Conservation (phyloP, 129 eudicot species). For the Flaveria robusta region DNA sequence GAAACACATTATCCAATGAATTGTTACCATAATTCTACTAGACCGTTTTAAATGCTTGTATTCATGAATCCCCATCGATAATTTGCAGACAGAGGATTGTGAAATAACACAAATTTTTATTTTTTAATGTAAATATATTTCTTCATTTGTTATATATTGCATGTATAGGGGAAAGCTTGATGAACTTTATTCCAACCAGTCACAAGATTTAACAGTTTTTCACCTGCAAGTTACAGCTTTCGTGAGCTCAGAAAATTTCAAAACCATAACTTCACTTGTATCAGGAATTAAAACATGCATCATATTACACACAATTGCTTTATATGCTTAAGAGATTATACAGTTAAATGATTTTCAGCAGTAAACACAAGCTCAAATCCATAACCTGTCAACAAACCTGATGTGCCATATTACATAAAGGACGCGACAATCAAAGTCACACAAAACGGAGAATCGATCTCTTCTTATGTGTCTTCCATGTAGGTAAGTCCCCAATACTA, state of each 20-base stretch:
- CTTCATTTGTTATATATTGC: not conserved
- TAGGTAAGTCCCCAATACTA: conserved; percentile 35
- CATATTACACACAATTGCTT: conserved; percentile 24
- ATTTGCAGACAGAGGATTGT: too few species aligned
- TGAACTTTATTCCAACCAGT: not conserved
- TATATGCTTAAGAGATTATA: conserved; percentile 26
- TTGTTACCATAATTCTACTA: too few species aligned
- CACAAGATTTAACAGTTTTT: not conserved
- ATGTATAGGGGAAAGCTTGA: not conserved
- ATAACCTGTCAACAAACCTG: conserved; percentile 21
- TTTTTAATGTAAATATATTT: not conserved
- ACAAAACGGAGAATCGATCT: conserved; percentile 53
- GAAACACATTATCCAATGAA: too few species aligned
- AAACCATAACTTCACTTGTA: conserved; percentile 5
- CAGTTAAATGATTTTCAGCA: conserved; percentile 17
- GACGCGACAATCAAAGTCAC: conserved; percentile 10
- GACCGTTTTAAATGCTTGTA: too few species aligned
- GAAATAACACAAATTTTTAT: too few species aligned
- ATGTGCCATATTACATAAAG: not conserved
- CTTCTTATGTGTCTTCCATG: conserved; percentile 86
- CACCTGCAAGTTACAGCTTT: not conserved
- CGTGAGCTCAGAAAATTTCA: not conserved
- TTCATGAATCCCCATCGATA: too few species aligned
- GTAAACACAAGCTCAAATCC: conserved; percentile 13
- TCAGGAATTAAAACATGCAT: not conserved